These are phyloP conservation scores for Spongospora subterranea DNA, from an alignment of 208 protist genomes.

Conservation along the genomic window DNA sequence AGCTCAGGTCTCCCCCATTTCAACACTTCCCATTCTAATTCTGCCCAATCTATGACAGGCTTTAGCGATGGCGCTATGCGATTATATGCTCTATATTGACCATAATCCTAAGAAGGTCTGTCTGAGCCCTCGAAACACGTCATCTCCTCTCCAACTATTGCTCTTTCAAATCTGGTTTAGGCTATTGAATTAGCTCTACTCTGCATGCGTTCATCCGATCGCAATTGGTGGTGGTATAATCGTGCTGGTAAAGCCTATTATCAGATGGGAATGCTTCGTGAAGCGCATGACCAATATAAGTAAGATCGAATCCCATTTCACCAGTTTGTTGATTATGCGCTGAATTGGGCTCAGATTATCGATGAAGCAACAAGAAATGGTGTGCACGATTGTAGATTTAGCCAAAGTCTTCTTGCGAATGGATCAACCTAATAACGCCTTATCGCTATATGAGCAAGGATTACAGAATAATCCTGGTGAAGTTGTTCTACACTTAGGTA, in stretches of 20 bases:
- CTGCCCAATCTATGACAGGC: neutral
- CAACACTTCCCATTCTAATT: too few relatives aligned
- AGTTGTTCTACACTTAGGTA: neutral
- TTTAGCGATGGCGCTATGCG: constrained; percentile 64
- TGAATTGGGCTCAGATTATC: neutral
- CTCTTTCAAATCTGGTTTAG: neutral
- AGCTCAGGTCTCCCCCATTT: neutral
- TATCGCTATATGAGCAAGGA: neutral
- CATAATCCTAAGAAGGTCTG: constrained; percentile 66
- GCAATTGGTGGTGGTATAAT: constrained; percentile 2
- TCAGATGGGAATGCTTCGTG: constrained; percentile 64
- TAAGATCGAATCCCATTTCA: neutral
- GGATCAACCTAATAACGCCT: constrained; percentile 65
- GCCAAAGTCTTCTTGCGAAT: constrained; percentile 67
- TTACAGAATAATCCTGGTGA: neutral
- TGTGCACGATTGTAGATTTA: constrained; percentile 62
- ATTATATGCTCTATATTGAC: constrained; percentile 69
- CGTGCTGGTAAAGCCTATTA: constrained; percentile 66
- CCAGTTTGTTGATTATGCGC: neutral
- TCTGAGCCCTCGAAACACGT: neutral
- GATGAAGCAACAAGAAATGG: constrained; percentile 59
- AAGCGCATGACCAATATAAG: neutral
- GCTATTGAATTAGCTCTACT: neutral
- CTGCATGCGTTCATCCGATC: neutral
- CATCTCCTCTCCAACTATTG: neutral